Evolutionary conservation across 768 basidiomycete species (phyloP), one percentile per base, ranked within the genome.

Genomic region (Suillus brevipes): DNA sequence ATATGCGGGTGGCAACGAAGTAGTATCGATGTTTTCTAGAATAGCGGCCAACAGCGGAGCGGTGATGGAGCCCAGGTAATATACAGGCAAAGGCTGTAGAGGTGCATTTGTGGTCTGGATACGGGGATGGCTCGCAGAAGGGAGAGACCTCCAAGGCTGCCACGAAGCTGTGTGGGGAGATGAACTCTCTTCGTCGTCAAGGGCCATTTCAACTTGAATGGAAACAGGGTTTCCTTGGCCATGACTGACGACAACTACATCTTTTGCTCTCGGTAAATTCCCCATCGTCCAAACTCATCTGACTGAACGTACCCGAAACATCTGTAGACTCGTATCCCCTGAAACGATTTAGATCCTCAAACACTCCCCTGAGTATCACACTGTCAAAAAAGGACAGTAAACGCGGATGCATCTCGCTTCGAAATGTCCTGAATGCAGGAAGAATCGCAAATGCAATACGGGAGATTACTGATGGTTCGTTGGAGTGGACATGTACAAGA

Each of bases 391-490:
- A 92, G 3, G 78, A 76, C 50, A 93, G 78, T 9, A 94, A 75
- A 10, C 89, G 82, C 18, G 81, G 76, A 65, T 86, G 80, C 87
- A 92, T 90, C 66, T 83, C 84, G 20, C 75, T 72, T 6, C 75
- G 81, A 77, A 94, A 94, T 31, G 89, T 87, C 38, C 82, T 79
- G 67, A 95, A 89, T 0, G 90, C 89, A 7, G 89, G 90, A n/a
- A 94, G 83, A 62, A 93, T 76, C 18, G 88, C 87, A 62, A 88
- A 84, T 1, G 85, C 87, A 61, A 94, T 84, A 52, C 84, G 82
- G 6, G 87, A 84, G 53, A 86, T 75, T 25, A 87, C 77, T 47
- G 80, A 76, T 4, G 85, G 80, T 59, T 85, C 82, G 64, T 82
- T 79, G 7, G 80, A 78, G 67, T 89, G 85, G 36, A 79, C 76